Evolutionary conservation across 768 basidiomycete species (phyloP).

Genomic region (Hygrocybe coccinea): DNA sequence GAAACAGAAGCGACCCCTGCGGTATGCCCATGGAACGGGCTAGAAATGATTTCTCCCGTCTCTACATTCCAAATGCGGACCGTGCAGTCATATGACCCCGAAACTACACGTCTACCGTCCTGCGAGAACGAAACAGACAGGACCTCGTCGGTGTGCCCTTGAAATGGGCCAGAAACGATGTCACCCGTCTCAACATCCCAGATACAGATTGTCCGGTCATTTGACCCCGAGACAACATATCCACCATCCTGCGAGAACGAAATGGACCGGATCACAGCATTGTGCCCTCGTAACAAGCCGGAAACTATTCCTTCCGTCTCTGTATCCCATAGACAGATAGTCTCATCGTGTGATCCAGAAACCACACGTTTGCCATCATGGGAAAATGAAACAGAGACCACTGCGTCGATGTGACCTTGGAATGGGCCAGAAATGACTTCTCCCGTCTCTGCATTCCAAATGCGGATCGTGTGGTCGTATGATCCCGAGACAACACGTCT

Average conservation of each 20-base stretch:
- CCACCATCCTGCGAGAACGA: conserved; percentile 24
- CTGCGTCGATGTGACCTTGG: background rate
- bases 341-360: conserved; percentile 13
- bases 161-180: background rate
- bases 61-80: conserved; percentile 14
- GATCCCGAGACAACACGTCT: conserved; percentile 13
- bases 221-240: conserved; percentile 22
- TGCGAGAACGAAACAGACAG: conserved; percentile 20
- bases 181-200: too few relatives aligned
- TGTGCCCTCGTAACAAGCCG: conserved; percentile 10
- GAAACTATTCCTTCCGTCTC: conserved; percentile 15
- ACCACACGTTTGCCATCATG: conserved; percentile 6
- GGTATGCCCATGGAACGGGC: conserved; percentile 10
- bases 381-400: conserved; percentile 14
- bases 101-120: conserved; percentile 18
- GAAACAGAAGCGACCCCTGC: conserved; percentile 18
- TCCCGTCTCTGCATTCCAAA: conserved; percentile 19
- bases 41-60: conserved; percentile 7
- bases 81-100: conserved; percentile 19
- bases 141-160: too few relatives aligned
- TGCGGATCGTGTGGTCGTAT: conserved; percentile 1
- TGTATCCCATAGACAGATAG: conserved; percentile 20
- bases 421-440: background rate
- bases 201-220: too few relatives aligned
- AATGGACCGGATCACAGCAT: conserved; percentile 16